Percentiles rank a stretch among this genome's conserved stretches.
These are phyloP conservation scores for Fraxinus americana DNA, from an alignment of 257 asterid species.

Conservation along the genomic window DNA sequence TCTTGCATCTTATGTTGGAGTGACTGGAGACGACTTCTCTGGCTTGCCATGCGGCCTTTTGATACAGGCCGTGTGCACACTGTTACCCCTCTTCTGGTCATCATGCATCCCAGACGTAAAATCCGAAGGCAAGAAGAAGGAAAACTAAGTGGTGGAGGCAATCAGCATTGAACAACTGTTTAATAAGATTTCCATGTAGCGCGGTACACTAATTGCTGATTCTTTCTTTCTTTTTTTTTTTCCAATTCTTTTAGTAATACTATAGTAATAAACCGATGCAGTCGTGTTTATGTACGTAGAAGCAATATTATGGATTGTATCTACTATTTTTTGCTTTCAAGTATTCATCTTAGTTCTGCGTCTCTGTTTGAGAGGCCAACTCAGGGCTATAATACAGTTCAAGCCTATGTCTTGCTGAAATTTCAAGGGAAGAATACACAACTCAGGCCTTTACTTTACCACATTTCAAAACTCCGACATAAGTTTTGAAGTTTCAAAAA, in stretches of 20 bases:
- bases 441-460: too few species aligned
- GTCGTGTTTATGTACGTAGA: too few species aligned
- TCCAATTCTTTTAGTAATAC: background rate
- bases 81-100: slow-evolving; percentile 69
- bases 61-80: slow-evolving; percentile 75
- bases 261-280: background rate
- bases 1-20: slow-evolving; percentile 59
- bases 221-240: too few species aligned
- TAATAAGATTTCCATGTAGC: background rate
- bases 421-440: too few species aligned
- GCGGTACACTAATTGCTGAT: background rate
- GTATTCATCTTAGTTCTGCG: too few species aligned
- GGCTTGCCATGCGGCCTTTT: slow-evolving; percentile 61
- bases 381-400: too few species aligned
- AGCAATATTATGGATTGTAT: too few species aligned
- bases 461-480: too few species aligned
- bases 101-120: slow-evolving; percentile 62
- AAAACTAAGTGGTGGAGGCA: slow-evolving; percentile 36
- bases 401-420: too few species aligned
- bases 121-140: slow-evolving; percentile 43
- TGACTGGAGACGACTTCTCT: slow-evolving; percentile 71
- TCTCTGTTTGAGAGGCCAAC: too few species aligned
- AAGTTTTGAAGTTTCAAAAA: too few species aligned
- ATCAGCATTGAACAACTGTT: background rate
- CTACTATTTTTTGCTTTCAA: too few species aligned